Percentiles rank a stretch among this genome's conserved stretches.
These are phyloP conservation scores for Mycena floridula DNA, from an alignment of 768 basidiomycete genomes.

Conservation along the genomic window DNA sequence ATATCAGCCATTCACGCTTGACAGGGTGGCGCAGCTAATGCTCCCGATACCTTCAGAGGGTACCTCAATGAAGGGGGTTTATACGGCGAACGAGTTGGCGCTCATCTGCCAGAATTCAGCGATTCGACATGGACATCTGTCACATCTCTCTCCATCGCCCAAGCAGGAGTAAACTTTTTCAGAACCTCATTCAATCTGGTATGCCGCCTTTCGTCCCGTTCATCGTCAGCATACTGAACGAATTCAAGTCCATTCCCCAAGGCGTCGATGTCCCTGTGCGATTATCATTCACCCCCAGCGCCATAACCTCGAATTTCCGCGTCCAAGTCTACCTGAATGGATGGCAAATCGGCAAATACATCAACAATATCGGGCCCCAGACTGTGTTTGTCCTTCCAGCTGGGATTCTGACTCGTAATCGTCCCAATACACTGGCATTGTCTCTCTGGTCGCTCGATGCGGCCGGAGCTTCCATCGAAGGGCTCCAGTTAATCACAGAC, in stretches of 20 bases:
- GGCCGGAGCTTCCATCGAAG: constrained; percentile 34
- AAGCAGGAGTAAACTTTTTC: constrained; percentile 38
- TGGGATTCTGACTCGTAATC: constrained; percentile 35
- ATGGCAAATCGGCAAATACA: constrained; percentile 49
- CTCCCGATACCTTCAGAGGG: constrained; percentile 40
- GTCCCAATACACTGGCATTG: constrained; percentile 38
- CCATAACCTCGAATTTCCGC: constrained; percentile 39
- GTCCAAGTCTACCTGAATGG: constrained; percentile 46
- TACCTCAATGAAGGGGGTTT: constrained; percentile 48
- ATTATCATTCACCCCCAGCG: constrained; percentile 37
- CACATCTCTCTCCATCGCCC: constrained; percentile 25
- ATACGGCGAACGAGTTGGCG: constrained; percentile 42
- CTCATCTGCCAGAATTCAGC: constrained; percentile 42
- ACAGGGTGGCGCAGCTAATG: constrained; percentile 31
- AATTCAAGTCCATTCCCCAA: constrained; percentile 29
- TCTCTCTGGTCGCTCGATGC: constrained; percentile 45
- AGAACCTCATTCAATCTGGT: constrained; percentile 36
- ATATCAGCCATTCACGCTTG: not conserved
- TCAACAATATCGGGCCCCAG: constrained; percentile 47
- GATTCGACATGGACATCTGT: constrained; percentile 32
- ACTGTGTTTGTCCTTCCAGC: constrained; percentile 45
- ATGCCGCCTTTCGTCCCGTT: no score
- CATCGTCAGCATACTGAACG: not conserved
- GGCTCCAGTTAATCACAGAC: constrained; percentile 36
- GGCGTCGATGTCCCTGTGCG: constrained; percentile 40